These are phyloP conservation scores for Candida ascalaphidarum DNA, from an alignment of 805 yeast genomes.

Conservation along the genomic window DNA sequence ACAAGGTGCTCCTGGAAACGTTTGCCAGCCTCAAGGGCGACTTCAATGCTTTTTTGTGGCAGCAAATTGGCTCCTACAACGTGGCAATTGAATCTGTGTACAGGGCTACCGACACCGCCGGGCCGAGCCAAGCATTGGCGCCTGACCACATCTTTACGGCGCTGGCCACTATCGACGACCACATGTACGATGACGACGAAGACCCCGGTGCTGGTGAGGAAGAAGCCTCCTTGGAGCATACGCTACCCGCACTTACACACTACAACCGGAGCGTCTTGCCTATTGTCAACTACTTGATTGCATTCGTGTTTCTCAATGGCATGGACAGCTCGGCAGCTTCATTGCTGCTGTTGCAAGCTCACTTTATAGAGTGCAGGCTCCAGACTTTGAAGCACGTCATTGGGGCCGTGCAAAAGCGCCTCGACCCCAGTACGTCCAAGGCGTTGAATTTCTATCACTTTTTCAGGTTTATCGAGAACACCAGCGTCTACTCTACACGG, in stretches of 20 bases:
- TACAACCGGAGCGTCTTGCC: slow-evolving; percentile 13
- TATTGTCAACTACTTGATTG: slow-evolving; percentile 20
- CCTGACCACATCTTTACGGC: not conserved
- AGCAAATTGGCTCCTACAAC: slow-evolving; percentile 15
- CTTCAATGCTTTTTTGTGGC: slow-evolving; percentile 16
- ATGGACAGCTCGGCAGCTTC: too few species aligned
- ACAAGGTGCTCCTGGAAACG: slow-evolving; percentile 5
- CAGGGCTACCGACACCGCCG: too few species aligned
- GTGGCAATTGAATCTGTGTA: slow-evolving; percentile 4
- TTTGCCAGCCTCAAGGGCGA: slow-evolving; percentile 13
- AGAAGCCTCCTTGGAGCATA: too few species aligned
- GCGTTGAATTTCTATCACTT: slow-evolving; percentile 19
- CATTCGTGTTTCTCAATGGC: slow-evolving; percentile 20
- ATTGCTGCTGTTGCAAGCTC: too few species aligned
- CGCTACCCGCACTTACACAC: slow-evolving; percentile 2
- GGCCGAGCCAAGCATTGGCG: too few species aligned
- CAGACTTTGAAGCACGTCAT: slow-evolving; percentile 3
- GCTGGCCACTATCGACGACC: not conserved
- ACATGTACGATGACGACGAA: not conserved
- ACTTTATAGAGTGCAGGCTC: too few species aligned
- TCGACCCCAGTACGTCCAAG: slow-evolving; percentile 2
- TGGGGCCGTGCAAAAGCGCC: not conserved
- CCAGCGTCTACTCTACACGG: slow-evolving; percentile 16
- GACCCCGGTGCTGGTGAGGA: too few species aligned
- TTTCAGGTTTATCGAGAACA: slow-evolving; percentile 25